Evolutionary conservation across 495 filamentous ascomycete species (phyloP).

Genomic region (Tuber microsphaerosporum): DNA sequence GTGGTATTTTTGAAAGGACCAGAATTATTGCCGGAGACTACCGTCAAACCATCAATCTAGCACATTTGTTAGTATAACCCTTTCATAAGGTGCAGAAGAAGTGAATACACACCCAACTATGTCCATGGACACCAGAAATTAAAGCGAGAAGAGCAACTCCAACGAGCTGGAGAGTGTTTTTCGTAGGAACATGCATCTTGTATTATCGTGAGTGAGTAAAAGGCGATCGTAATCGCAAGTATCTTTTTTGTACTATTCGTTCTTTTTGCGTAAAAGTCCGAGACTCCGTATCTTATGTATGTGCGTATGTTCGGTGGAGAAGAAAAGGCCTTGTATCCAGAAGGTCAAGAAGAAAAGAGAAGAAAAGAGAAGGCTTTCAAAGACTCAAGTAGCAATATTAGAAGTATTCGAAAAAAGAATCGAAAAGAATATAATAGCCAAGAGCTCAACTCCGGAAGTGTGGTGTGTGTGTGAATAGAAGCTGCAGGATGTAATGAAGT

Average conservation of each 20-base stretch:
- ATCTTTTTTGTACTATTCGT: neutral
- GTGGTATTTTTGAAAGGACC: neutral
- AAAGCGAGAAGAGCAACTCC: constrained; percentile 13
- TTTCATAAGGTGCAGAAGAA: constrained; percentile 5
- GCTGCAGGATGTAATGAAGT: neutral
- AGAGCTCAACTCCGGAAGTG: constrained; percentile 4
- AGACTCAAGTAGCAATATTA: constrained; percentile 9
- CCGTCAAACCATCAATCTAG: constrained; percentile 30
- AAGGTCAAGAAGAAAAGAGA: neutral
- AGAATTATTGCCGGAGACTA: constrained; percentile 18
- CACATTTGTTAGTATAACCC: neutral
- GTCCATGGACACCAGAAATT: constrained; percentile 9
- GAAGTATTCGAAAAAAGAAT: constrained; percentile 11
- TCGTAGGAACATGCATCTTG: constrained; percentile 17
- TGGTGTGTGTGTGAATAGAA: neutral
- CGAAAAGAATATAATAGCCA: constrained; percentile 6
- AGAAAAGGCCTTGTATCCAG: neutral
- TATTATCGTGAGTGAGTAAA: constrained; percentile 5
- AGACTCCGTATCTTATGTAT: neutral
- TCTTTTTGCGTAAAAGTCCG: neutral
- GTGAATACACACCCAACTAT: constrained; percentile 31
- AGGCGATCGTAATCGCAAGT: constrained; percentile 6
- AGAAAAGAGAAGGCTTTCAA: constrained; percentile 6
- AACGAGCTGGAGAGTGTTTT: constrained; percentile 15
- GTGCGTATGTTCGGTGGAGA: neutral